Percentiles rank a stretch among this genome's conserved stretches.
These are phyloP conservation scores for Pleurotus eryngii DNA, from an alignment of 768 basidiomycete species.

Conservation along the genomic window DNA sequence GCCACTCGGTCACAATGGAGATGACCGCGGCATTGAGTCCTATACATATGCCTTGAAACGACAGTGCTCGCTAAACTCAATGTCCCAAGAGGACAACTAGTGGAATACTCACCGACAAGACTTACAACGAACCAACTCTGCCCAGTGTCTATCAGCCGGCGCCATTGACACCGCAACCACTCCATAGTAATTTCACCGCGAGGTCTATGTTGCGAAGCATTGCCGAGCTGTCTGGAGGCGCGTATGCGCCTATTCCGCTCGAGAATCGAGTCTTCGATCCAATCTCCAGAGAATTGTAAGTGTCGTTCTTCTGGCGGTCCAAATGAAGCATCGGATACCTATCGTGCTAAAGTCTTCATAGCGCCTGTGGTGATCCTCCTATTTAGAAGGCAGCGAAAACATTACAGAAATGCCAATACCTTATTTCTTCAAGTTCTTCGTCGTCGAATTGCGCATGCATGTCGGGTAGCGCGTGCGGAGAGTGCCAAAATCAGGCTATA, in stretches of 20 bases:
- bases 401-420: constrained; percentile 32
- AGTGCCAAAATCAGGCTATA: no score
- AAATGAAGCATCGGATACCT: constrained; percentile 41
- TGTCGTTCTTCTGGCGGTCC: constrained; percentile 7
- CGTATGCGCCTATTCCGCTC: constrained; percentile 80
- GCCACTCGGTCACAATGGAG: constrained; percentile 94
- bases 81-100: neutral
- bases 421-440: constrained; percentile 65
- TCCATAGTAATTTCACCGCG: constrained; percentile 47
- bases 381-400: no score
- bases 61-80: no score
- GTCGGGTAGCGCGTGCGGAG: no score
- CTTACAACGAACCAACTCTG: constrained; percentile 93
- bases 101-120: constrained; percentile 69
- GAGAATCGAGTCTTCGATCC: constrained; percentile 93
- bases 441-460: constrained; percentile 36
- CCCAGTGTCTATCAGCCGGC: constrained; percentile 60
- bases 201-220: constrained; percentile 38
- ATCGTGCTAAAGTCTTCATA: constrained; percentile 97
- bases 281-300: constrained; percentile 52
- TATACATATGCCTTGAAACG: constrained; percentile 71
- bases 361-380: constrained; percentile 48
- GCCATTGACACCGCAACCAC: constrained; percentile 62
- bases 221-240: constrained; percentile 45
- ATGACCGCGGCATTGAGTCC: constrained; percentile 94